Evolutionary conservation across 768 basidiomycete genomes (phyloP).

Genomic region (Tephrocybe sp.): DNA sequence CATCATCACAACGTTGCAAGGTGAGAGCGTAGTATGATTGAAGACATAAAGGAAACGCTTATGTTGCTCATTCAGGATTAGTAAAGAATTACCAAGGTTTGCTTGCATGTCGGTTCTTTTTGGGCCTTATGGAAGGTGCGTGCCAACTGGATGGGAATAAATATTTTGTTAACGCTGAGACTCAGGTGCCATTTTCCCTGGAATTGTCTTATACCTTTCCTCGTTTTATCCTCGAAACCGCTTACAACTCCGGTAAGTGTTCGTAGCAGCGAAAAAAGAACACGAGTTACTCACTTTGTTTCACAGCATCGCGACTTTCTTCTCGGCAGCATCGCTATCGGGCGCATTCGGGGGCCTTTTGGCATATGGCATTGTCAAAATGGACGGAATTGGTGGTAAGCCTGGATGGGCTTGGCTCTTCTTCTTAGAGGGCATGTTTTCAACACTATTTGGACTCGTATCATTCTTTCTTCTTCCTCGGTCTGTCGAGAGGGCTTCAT

Average conservation of each 20-base stretch:
- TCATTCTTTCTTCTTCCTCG: conserved; percentile 41
- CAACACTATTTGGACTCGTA: conserved; percentile 39
- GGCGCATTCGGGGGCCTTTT: conserved; percentile 60
- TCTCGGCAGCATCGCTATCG: conserved; percentile 32
- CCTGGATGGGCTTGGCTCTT: conserved; percentile 64
- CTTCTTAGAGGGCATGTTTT: conserved; percentile 48
- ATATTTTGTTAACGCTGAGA: not conserved
- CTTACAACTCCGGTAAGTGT: conserved; percentile 19
- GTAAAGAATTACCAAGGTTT: conserved; percentile 22
- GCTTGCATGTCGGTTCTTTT: conserved; percentile 45
- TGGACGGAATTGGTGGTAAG: conserved; percentile 43
- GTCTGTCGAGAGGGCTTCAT: conserved; percentile 32
- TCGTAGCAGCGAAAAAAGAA: too few relatives aligned
- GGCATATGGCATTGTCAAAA: conserved; percentile 48
- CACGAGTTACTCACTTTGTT: not conserved
- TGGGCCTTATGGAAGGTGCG: conserved; percentile 45
- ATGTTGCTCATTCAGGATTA: conserved; percentile 9
- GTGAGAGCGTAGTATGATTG: too few relatives aligned
- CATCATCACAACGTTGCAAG: conserved; percentile 36
- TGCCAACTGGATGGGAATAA: not conserved
- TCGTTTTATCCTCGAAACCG: conserved; percentile 28
- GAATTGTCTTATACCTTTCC: conserved; percentile 31
- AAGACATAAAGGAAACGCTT: too few relatives aligned
- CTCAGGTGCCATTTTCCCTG: conserved; percentile 29
- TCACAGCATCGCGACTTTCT: conserved; percentile 29